Evolutionary conservation across 2,329 filamentous ascomycete species (phyloP).

Genomic region (Orbilia oligospora): DNA sequence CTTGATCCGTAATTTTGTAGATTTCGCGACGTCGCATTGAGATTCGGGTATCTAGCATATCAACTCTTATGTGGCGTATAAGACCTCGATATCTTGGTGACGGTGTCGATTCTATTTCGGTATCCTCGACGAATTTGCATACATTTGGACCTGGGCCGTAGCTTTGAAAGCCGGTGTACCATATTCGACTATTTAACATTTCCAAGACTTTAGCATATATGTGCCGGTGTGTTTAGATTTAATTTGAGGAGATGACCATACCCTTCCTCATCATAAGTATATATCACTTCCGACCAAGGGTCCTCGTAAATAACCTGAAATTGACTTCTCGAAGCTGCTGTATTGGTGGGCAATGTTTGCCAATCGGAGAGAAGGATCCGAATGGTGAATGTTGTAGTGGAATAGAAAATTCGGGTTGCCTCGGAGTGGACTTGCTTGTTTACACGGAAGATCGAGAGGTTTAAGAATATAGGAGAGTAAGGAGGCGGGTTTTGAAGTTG

Average conservation of each 20-base stretch:
- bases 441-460: constrained; percentile 4
- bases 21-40: neutral
- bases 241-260: neutral
- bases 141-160: neutral
- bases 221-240: neutral
- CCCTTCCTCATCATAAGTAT: constrained; percentile 1
- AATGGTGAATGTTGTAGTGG: neutral
- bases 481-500: neutral
- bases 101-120: neutral
- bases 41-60: constrained; percentile 4
- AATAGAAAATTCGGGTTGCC: constrained; percentile 3
- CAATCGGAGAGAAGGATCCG: neutral
- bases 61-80: neutral
- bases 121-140: neutral
- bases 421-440: constrained; percentile 30
- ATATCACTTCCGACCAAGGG: constrained; percentile 5
- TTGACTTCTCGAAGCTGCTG: neutral
- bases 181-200: neutral
- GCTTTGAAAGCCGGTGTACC: neutral
- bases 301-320: constrained; percentile 7
- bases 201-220: neutral
- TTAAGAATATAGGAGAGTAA: neutral
- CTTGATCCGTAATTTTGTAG: neutral
- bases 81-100: neutral
- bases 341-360: neutral